Evolutionary conservation across 805 yeast species (phyloP), one percentile per base, ranked within the genome.

Genomic region (Yarrowia hollandica): DNA sequence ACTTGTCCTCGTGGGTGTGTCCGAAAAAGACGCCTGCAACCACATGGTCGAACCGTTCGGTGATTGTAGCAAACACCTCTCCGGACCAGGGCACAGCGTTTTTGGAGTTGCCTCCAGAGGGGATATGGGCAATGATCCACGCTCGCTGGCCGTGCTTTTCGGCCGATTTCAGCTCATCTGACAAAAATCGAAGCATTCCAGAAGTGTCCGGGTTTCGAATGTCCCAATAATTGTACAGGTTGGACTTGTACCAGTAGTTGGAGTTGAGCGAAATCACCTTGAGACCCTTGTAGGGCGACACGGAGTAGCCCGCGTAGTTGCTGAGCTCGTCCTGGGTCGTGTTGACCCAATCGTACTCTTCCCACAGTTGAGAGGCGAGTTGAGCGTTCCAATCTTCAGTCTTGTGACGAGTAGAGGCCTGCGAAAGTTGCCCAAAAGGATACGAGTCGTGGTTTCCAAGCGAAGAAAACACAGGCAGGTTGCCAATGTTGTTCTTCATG

Each of bases 61-160:
- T 76, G 41, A 85, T 80, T 61, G 79, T 79, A 25, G 77, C 73
- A 62, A 83, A 80, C 23, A 82, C 72, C 59, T 79, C 75, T 16
- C 86, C 78, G 56, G 82, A 85, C 42, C 82, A 73, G 11, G 90
- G 90, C 44, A 85, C 71, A n/a, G 85, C 78, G 64, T 83, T 87
- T 61, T 73, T 77, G n/a, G 79, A 75, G 18, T 79, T 72, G 2
- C 73, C 72, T n/a, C 72, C 72, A 12, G 77, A 75, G 35, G 91
- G 89, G 60, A 85, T 81, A 68, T 85, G 90, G 15, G 86, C 82
- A 65, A 83, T 75, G 60, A 85, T 76, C 90, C 90, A 85, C n/a
- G 83, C 90, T 65, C 86, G 74, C 69, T 84, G 82, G 50, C 80
- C 81, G 6, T 72, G 73, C 25, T 65, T 60, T 69, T 85, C 90